phyloP scores from a whole-genome alignment of 2,329 filamentous ascomycete genomes.

The Hypoxylon sp. region DNA sequence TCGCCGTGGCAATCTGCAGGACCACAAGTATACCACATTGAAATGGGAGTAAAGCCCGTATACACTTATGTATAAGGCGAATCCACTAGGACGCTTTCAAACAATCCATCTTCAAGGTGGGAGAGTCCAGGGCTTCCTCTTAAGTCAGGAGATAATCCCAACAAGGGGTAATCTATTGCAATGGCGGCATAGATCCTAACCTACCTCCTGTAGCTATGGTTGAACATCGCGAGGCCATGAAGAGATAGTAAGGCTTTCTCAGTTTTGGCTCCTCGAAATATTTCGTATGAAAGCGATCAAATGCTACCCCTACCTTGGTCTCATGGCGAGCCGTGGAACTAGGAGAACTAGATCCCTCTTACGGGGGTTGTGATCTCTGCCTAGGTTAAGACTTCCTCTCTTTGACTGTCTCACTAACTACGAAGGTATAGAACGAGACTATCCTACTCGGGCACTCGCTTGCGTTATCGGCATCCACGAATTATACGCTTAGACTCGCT shows the following conservation, averaged over 20 bases:
- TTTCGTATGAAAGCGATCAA: background rate
- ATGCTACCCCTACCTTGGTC: background rate
- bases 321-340: background rate
- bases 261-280: background rate
- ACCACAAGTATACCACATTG: too few species aligned
- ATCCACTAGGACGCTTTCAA: background rate
- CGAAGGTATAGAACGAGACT: too few species aligned
- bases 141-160: background rate
- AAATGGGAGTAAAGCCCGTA: too few species aligned
- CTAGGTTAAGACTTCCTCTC: too few species aligned
- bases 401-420: too few species aligned
- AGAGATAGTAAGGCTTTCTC: background rate
- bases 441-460: too few species aligned
- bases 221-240: conserved; percentile 4
- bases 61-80: too few species aligned
- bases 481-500: too few species aligned
- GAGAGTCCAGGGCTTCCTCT: background rate
- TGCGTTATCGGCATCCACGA: too few species aligned
- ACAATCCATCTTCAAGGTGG: background rate
- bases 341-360: too few species aligned
- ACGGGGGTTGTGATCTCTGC: background rate
- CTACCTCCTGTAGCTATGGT: background rate
- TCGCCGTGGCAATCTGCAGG: too few species aligned
- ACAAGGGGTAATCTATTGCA: background rate
- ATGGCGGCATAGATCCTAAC: background rate